A percentile compares a stretch with the other conserved stretches of the same genome.
These are phyloP conservation scores for Mycena maculata DNA, from an alignment of 768 basidiomycete species.

Conservation along the genomic window DNA sequence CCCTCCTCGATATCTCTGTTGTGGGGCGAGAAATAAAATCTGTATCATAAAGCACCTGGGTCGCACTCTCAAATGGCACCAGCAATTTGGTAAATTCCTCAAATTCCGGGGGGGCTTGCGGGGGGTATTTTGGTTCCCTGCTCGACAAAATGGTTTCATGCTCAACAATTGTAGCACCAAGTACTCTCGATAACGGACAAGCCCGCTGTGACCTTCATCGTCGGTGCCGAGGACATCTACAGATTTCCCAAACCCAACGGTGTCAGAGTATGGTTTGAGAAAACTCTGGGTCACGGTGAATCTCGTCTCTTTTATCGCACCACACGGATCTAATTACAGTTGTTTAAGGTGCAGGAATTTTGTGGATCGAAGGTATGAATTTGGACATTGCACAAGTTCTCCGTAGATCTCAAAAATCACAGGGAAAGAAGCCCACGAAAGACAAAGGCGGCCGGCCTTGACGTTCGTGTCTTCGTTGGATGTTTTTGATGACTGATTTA, in stretches of 20 bases:
- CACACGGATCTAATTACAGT: not conserved
- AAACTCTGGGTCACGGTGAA: slow-evolving; percentile 59
- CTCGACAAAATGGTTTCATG: slow-evolving; percentile 9
- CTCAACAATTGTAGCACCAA: slow-evolving; percentile 56
- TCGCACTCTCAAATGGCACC: slow-evolving; percentile 60
- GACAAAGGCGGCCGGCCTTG: slow-evolving; percentile 66
- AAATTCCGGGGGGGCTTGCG: slow-evolving; percentile 66
- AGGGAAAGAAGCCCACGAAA: slow-evolving; percentile 70
- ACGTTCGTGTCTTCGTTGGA: slow-evolving; percentile 51
- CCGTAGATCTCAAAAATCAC: not conserved
- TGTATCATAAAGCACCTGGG: slow-evolving; percentile 66
- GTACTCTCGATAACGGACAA: slow-evolving; percentile 68
- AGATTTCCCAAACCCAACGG: slow-evolving; percentile 72
- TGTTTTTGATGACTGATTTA: not conserved
- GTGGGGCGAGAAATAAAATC: slow-evolving; percentile 72
- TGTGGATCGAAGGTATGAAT: slow-evolving; percentile 70
- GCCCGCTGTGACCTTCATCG: slow-evolving; percentile 63
- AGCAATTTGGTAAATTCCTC: slow-evolving; percentile 63
- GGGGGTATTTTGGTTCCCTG: slow-evolving; percentile 52
- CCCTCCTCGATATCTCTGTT: slow-evolving; percentile 60
- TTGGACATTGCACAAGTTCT: slow-evolving; percentile 6
- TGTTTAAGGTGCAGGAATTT: slow-evolving; percentile 65
- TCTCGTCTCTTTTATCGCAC: not conserved
- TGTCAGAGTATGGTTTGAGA: slow-evolving; percentile 72
- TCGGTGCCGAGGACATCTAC: slow-evolving; percentile 63